Evolutionary conservation across 192 early-diverging fungal genomes (phyloP).

Genomic region (Coemansia sp.): DNA sequence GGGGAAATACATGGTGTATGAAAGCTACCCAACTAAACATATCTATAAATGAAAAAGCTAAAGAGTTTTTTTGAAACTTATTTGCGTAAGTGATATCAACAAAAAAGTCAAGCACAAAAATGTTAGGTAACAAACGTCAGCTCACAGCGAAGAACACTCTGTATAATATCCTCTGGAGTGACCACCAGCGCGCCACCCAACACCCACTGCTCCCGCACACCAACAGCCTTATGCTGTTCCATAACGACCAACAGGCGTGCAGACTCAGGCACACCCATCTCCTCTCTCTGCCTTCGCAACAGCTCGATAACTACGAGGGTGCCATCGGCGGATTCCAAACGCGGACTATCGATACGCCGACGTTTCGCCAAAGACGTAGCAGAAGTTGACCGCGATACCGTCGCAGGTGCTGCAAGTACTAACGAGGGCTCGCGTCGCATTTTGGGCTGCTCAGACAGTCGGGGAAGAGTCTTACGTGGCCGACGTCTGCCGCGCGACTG

Average conservation of each 20-base stretch:
- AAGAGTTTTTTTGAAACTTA: neutral
- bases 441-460: too few species aligned
- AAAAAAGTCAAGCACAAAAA: too few species aligned
- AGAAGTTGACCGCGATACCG: too few species aligned
- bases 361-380: too few species aligned
- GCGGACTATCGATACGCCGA: too few species aligned
- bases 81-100: too few species aligned
- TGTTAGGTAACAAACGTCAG: conserved; percentile 6
- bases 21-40: neutral
- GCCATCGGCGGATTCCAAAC: too few species aligned
- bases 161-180: conserved; percentile 37
- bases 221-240: neutral
- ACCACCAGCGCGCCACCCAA: conserved; percentile 13
- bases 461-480: neutral
- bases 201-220: conserved; percentile 6
- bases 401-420: too few species aligned
- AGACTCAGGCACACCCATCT: conserved; percentile 16
- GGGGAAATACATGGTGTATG: neutral
- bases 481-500: too few species aligned
- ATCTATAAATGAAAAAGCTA: too few species aligned
- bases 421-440: too few species aligned
- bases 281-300: neutral
- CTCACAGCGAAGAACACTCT: conserved; percentile 40
- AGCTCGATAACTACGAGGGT: too few species aligned
- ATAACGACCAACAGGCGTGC: conserved; percentile 1